Evolutionary conservation across 768 basidiomycete species (phyloP), one percentile per base, ranked within the genome.

Genomic region (Calocybe indica): DNA sequence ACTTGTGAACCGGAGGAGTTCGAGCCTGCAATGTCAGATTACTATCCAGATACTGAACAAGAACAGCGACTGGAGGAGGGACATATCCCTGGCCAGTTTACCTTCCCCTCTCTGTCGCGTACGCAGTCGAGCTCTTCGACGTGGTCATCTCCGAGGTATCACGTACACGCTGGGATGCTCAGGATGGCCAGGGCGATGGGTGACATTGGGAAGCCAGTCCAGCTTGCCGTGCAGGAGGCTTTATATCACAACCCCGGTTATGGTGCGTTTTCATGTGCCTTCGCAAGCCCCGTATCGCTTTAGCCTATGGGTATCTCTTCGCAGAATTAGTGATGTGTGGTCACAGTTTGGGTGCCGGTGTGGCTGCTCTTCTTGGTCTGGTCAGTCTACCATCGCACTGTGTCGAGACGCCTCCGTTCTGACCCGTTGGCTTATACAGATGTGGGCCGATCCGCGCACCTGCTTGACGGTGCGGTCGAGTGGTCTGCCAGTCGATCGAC

Each of bases 361-460:
- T 92, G 2, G 88, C 85, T 34, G 76, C 79, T 2, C 68, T 92
- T 28, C 69, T 91, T 37, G 88, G 82, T 38, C 65, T 92, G 67
- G 86, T 85, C 54, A 60, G 79, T 63, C 29, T 30, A 10, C 28
- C 50, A n/a, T 28, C 35, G 7, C 28, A 12, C 22, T 22, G 22
- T 22, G 15, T 35, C 29, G 49, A 12, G 22, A 32, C 14, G 42
- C 11, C 11, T n/a, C 36, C 31, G 32, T 5, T 45, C 42, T 37
- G 31, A 41, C 13, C 22, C 32, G 36, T 40, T 55, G 5, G 32
- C 49, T 10, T 14, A 52, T 37, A 37, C 51, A 90, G 88, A 85
- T 87, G 78, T 92, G 89, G 89, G 86, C 88, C 1, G 86, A 90
- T 59, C 86, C 87, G 13, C 74, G 68, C 52, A 91, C 83, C 1